phyloP scores from a whole-genome alignment of 1,284 basidiomycete species.

The Ustilago trichophora region DNA sequence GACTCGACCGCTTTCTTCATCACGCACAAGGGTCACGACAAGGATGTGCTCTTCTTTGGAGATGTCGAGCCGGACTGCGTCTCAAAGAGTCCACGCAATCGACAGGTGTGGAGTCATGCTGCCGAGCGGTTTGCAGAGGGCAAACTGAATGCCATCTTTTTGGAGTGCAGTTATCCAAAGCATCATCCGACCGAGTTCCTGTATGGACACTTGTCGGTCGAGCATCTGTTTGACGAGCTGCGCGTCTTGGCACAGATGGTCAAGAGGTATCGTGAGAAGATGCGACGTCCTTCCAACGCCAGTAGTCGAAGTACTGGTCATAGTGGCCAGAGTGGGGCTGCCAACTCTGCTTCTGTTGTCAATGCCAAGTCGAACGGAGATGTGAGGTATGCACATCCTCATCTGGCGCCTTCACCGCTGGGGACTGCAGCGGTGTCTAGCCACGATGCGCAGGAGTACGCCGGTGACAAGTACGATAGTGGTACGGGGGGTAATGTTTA shows the following conservation, averaged over 20 bases:
- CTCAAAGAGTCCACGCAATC: constrained; percentile 48
- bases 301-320: no score
- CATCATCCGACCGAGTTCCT: constrained; percentile 56
- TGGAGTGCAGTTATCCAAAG: constrained; percentile 60
- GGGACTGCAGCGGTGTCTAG: constrained; percentile 36
- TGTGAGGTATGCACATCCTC: constrained; percentile 9
- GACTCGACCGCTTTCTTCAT: constrained; percentile 63
- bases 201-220: constrained; percentile 59
- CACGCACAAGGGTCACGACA: constrained; percentile 54
- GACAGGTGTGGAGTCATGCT: constrained; percentile 54
- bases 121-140: constrained; percentile 52
- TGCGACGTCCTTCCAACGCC: no score
- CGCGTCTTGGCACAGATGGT: constrained; percentile 51
- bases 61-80: constrained; percentile 64
- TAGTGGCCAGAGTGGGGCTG: no score
- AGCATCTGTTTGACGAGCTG: constrained; percentile 58
- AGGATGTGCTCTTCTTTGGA: constrained; percentile 63
- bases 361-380: constrained; percentile 10
- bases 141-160: constrained; percentile 55
- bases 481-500: constrained; percentile 35
- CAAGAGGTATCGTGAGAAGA: constrained; percentile 29
- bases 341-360: not conserved
- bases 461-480: constrained; percentile 2
- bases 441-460: constrained; percentile 8
- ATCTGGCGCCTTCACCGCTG: constrained; percentile 34